These are phyloP conservation scores for Beauveria rudraprayagi DNA, from an alignment of 2,329 filamentous ascomycete species.

Conservation along the genomic window DNA sequence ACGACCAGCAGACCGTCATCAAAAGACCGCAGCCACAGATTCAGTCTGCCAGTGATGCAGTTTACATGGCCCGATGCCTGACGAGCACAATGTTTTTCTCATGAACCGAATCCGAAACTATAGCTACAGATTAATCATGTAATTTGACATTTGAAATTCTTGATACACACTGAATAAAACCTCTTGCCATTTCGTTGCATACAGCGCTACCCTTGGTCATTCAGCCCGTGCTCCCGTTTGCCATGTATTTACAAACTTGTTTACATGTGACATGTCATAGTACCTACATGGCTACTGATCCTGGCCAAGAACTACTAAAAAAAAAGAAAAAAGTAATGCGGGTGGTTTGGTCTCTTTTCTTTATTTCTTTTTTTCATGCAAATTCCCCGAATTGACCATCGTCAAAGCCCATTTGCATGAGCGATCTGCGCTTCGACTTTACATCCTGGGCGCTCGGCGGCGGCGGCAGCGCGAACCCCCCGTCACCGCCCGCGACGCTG, in stretches of 20 bases:
- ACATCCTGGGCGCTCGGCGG: conserved; percentile 56
- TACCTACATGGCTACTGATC: too few relatives aligned
- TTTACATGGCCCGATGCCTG: conserved; percentile 18
- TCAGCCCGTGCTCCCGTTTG: too few relatives aligned
- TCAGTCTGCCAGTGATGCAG: conserved; percentile 22
- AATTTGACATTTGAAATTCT: too few relatives aligned
- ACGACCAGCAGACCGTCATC: neutral
- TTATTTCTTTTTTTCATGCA: conserved; percentile 33
- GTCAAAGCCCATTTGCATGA: conserved; percentile 69
- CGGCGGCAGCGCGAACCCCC: conserved; percentile 51
- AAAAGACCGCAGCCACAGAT: neutral
- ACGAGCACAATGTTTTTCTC: neutral
- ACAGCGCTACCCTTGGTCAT: too few relatives aligned
- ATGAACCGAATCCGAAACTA: neutral
- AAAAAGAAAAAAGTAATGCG: too few relatives aligned
- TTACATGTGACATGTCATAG: too few relatives aligned
- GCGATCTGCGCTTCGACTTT: conserved; percentile 50
- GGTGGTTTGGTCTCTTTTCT: neutral
- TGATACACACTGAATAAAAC: too few relatives aligned
- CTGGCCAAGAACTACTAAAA: too few relatives aligned
- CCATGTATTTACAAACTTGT: too few relatives aligned
- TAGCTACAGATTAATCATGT: too few relatives aligned
- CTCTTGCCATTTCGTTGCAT: too few relatives aligned
- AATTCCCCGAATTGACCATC: conserved; percentile 88
- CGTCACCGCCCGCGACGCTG: conserved; percentile 23